Percentiles rank a stretch among this genome's conserved stretches.
Conservation (phyloP, 2,329 filamentous ascomycete genomes). For the Colletotrichum orbiculare region DNA sequence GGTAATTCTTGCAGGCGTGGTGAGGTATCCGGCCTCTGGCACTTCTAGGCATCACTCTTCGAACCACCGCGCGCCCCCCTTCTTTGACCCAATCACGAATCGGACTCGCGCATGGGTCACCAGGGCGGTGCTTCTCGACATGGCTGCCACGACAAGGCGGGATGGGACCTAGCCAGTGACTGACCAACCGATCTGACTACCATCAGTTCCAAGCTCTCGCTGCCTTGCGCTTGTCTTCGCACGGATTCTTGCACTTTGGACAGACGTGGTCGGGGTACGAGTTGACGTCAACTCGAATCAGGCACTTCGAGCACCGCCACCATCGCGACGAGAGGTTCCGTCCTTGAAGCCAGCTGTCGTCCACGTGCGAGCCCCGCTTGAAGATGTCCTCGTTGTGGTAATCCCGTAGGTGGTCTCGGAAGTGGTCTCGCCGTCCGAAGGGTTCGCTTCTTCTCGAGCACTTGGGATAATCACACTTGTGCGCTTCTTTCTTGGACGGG, state of each 20-base stretch:
- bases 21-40: background rate
- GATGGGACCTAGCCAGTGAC: too few species aligned
- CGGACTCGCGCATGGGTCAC: background rate
- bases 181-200: background rate
- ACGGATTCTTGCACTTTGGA: constrained; percentile 56
- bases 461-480: constrained; percentile 62
- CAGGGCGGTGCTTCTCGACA: constrained; percentile 15
- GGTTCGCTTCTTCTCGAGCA: constrained; percentile 58
- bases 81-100: constrained; percentile 16
- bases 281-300: constrained; percentile 56
- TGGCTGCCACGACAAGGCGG: background rate
- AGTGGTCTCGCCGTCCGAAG: constrained; percentile 67
- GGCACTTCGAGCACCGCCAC: constrained; percentile 67
- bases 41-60: constrained; percentile 21
- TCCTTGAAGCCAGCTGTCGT: constrained; percentile 52
- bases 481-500: constrained; percentile 54
- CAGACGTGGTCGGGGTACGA: constrained; percentile 55
- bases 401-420: constrained; percentile 66
- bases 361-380: constrained; percentile 53
- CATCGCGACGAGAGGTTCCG: constrained; percentile 54
- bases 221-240: constrained; percentile 55
- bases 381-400: constrained; percentile 66
- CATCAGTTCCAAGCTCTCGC: constrained; percentile 34
- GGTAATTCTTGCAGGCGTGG: constrained; percentile 12
- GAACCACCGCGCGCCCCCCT: background rate